phyloP scores from a whole-genome alignment of 768 basidiomycete species.

The Hydnomerulius pinastri region DNA sequence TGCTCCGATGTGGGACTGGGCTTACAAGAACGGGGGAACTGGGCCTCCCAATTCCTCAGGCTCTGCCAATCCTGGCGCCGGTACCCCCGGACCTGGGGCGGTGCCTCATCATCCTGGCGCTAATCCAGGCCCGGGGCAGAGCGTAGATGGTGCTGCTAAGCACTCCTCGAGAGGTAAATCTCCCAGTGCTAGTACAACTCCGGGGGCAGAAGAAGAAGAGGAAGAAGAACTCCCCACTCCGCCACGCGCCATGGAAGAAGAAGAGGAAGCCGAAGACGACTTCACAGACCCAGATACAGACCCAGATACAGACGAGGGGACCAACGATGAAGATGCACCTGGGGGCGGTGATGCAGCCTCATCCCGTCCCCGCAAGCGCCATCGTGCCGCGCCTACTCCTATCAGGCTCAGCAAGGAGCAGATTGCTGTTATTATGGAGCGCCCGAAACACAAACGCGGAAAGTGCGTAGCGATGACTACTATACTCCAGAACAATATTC shows the following conservation, averaged over 20 bases:
- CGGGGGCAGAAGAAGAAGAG: constrained; percentile 39
- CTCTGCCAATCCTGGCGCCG: constrained; percentile 6
- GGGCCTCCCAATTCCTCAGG: constrained; percentile 19
- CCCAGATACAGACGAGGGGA: background rate
- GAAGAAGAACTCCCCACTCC: constrained; percentile 46
- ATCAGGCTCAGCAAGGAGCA: too few species aligned
- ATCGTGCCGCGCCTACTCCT: background rate
- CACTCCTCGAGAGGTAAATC: constrained; percentile 8
- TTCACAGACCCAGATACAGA: too few species aligned
- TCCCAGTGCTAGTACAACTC: constrained; percentile 14
- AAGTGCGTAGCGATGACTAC: too few species aligned
- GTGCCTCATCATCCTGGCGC: constrained; percentile 7
- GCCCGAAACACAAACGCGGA: too few species aligned
- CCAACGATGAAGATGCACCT: background rate
- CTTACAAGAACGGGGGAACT: constrained; percentile 45
- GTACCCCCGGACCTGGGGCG: constrained; percentile 2
- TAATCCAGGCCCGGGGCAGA: background rate
- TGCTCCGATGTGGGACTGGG: constrained; percentile 88
- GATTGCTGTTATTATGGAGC: too few species aligned
- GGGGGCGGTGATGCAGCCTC: background rate
- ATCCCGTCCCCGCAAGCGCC: background rate
- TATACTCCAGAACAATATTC: too few species aligned
- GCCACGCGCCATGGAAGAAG: constrained; percentile 62
- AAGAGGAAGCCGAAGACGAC: constrained; percentile 49
- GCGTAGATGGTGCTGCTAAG: too few species aligned